Base-by-base conservation (phyloP, 1,284 basidiomycete species). In the Ustilago curta region DNA sequence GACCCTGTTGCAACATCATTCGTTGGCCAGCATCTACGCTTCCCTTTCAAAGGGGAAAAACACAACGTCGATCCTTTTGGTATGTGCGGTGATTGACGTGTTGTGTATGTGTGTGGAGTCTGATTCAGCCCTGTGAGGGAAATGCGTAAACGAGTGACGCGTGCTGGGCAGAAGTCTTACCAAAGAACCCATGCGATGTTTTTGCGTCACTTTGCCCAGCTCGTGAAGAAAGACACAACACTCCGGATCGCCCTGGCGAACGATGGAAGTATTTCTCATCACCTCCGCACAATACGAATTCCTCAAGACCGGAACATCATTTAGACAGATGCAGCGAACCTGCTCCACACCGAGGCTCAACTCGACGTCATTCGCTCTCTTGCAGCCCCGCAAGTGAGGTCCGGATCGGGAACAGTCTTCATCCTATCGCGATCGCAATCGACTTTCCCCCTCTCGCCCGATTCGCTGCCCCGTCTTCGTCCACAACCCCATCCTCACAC, bases 111-210 rank as follows among this genome's bases (percentile, higher is more conserved):
- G 31, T 37, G 60, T 63, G 66, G 60, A 69, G 52, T 63, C 50
- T 69, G 66, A 69, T 69, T 63, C 66, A 69, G 55, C 18, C 8
- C 8, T 18, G 9, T 18, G 27, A 7, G 27, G 27, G 7, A 35
- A 55, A 21, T 31, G 53, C 53, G 53, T 55, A 35, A 45, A 55
- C 21, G 31, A 37, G 32, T 48, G 47, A 48, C 47, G 47, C 47
- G 47, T 47, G 16, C 29, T 25, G 23, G 27, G 1, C 7, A 18
- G 47, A 4, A 4, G 47, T 48, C 47, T 48, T 48, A 48, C 47
- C 27, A 48, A 48, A 48, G 27, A 48, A 2, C n/a, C n/a, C 27
- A 37, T 37, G 9, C 35, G 35, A 12, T 14, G 35, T 14, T 9
- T 37, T 37, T 37, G 35, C 35, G 35, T 37, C 35, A 37, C 35